Evolutionary conservation across 768 basidiomycete species (phyloP), one percentile per base, ranked within the genome.

Genomic region (Exsudoporus frostii): DNA sequence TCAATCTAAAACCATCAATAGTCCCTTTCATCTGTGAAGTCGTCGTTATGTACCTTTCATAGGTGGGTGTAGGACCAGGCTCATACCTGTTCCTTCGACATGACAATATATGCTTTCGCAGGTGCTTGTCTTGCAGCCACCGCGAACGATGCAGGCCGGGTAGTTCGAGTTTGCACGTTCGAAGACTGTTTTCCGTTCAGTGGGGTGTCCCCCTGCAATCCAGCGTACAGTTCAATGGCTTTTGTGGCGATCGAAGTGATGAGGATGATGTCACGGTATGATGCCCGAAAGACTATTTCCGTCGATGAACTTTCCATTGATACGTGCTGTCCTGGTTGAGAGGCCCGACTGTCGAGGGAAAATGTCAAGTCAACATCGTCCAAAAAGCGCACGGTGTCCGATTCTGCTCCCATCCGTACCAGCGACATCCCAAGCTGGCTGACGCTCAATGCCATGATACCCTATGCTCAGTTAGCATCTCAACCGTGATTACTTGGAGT

Each of bases 361-460:
- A 96, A 76, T 0, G 92, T 90, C 43, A 96, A 63, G 67, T 97
- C 92, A 46, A 97, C 76, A 55, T 98, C 90, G 65, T 99, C 97
- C 58, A 99, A 76, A 73, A 99, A 93, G 42, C 92, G 84, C 45
- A 95, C 92, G 44, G 81, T 85, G 57, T 98, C 95, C 0, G 83
- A 76, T 42, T 82, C 76, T 57, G 80, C 79, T 57, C 90, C 91
- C 94, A 99, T 98, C 27, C 80, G 79, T 54, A 86, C 83, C 29
- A 99, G 76, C 3, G 93, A 97, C 96, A 99, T 98, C 20, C 97
- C 97, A 9, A 98, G 77, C 29, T 79, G 81, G 48, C 79, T 83
- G 30, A 98, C 74, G 33, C 81, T 92, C 50, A 98, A 73, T 2
- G 94, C 90, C 55, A 91, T 67, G 33, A 92, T 82, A 7, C 86